phyloP scores from a whole-genome alignment of 2,329 filamentous ascomycete genomes.

The Aspergillus pseudoterreus region DNA sequence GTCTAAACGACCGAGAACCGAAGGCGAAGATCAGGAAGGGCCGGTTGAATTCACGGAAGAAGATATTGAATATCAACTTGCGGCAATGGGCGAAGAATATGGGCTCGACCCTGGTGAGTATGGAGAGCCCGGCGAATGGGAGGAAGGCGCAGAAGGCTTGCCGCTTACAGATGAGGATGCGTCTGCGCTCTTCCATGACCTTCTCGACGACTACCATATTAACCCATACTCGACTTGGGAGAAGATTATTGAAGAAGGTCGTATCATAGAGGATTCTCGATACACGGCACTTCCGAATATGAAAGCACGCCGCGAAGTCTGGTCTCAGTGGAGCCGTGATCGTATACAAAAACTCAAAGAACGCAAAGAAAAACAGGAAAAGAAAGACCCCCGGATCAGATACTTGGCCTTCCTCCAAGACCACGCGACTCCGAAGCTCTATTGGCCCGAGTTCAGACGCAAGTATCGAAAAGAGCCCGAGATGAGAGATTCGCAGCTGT shows the following conservation, averaged over 20 bases:
- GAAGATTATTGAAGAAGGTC: constrained; percentile 76
- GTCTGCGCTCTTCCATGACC: constrained; percentile 72
- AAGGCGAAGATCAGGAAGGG: constrained; percentile 45
- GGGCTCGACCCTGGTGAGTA: constrained; percentile 74
- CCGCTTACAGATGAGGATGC: constrained; percentile 73
- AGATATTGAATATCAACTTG: constrained; percentile 88
- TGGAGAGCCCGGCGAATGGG: constrained; percentile 60
- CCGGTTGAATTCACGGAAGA: constrained; percentile 84
- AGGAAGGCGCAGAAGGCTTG: constrained; percentile 68
- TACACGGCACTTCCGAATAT: constrained; percentile 83
- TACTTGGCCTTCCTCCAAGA: constrained; percentile 79
- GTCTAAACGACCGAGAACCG: constrained; percentile 51
- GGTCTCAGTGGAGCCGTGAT: constrained; percentile 77
- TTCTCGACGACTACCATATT: constrained; percentile 77
- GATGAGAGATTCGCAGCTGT: constrained; percentile 55
- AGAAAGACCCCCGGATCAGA: constrained; percentile 75
- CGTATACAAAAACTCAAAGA: constrained; percentile 71
- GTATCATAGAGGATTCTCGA: constrained; percentile 76
- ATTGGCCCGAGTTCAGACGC: constrained; percentile 94
- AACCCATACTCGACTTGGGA: constrained; percentile 93
- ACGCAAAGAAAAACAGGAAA: constrained; percentile 69
- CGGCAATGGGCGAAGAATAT: constrained; percentile 83
- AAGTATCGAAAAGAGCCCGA: constrained; percentile 79
- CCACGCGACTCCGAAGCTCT: constrained; percentile 83
- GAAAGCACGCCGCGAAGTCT: constrained; percentile 75